Percentiles rank a stretch among this genome's conserved stretches.
Evolutionary conservation across 2,329 filamentous ascomycete species (phyloP).

Genomic region (Penicillium hordei): DNA sequence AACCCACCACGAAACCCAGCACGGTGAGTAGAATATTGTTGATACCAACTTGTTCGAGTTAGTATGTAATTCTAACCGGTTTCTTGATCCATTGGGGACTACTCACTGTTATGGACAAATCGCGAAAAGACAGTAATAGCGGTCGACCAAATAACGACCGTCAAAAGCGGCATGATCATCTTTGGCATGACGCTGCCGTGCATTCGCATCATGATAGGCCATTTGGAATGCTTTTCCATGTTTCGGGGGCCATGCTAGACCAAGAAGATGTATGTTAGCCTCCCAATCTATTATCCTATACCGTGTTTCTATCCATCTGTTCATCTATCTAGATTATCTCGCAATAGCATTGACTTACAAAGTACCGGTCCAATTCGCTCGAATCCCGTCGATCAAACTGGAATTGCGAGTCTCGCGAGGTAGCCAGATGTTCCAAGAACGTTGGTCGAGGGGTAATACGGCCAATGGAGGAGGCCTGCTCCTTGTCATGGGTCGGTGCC

Average conservation of each 20-base stretch:
- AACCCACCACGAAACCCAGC: conserved; percentile 76
- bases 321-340: not conserved
- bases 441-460: conserved; percentile 34
- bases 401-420: conserved; percentile 34
- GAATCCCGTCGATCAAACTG: conserved; percentile 30
- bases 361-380: conserved; percentile 61
- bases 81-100: not conserved
- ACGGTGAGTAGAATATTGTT: conserved; percentile 71
- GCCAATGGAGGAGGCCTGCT: conserved; percentile 26
- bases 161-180: conserved; percentile 67
- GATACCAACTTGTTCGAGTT: conserved; percentile 50
- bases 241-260: conserved; percentile 57
- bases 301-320: not conserved
- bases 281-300: not conserved
- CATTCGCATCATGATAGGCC: conserved; percentile 72
- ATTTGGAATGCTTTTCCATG: conserved; percentile 71
- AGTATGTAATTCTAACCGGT: not conserved
- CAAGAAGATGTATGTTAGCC: conserved; percentile 1
- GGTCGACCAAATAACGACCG: conserved; percentile 66
- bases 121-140: conserved; percentile 59
- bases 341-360: conserved; percentile 43
- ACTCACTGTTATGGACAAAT: conserved; percentile 44
- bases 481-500: conserved; percentile 14
- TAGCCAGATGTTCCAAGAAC: conserved; percentile 35
- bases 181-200: conserved; percentile 74